These are phyloP conservation scores for Penicillium mononematosum DNA, from an alignment of 495 filamentous ascomycete species.

Conservation along the genomic window DNA sequence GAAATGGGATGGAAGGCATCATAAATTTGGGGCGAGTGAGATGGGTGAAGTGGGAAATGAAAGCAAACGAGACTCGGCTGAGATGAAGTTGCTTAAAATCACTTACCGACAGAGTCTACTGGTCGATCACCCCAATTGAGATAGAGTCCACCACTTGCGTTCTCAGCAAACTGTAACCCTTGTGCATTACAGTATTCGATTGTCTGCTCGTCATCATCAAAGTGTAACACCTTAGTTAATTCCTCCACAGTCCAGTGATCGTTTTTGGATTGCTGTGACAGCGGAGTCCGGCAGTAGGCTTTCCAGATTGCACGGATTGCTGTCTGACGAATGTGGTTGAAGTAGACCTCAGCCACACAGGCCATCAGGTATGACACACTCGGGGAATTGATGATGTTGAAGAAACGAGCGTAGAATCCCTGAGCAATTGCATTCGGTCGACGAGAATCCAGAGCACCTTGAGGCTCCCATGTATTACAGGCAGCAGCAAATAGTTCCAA, in stretches of 20 bases:
- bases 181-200: slow-evolving; percentile 67
- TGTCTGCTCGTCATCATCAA: slow-evolving; percentile 72
- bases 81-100: slow-evolving; percentile 3
- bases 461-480: slow-evolving; percentile 60
- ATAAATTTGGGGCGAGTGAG: neutral
- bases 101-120: slow-evolving; percentile 47
- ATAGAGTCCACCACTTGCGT: slow-evolving; percentile 50
- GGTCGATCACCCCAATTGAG: slow-evolving; percentile 50
- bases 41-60: neutral
- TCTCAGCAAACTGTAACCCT: slow-evolving; percentile 59
- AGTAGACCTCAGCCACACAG: slow-evolving; percentile 89
- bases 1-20: neutral
- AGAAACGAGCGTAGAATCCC: slow-evolving; percentile 69
- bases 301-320: slow-evolving; percentile 70
- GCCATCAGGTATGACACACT: slow-evolving; percentile 86
- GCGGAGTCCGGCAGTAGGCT: slow-evolving; percentile 52
- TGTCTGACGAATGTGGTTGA: slow-evolving; percentile 73
- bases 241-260: slow-evolving; percentile 72
- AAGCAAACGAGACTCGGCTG: neutral
- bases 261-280: slow-evolving; percentile 63
- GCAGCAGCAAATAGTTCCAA: slow-evolving; percentile 67
- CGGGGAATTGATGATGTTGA: slow-evolving; percentile 66
- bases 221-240: slow-evolving; percentile 64
- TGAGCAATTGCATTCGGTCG: slow-evolving; percentile 57
- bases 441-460: slow-evolving; percentile 62